Conservation (phyloP, 441 rosid genomes). For the Populus tomentosa region DNA sequence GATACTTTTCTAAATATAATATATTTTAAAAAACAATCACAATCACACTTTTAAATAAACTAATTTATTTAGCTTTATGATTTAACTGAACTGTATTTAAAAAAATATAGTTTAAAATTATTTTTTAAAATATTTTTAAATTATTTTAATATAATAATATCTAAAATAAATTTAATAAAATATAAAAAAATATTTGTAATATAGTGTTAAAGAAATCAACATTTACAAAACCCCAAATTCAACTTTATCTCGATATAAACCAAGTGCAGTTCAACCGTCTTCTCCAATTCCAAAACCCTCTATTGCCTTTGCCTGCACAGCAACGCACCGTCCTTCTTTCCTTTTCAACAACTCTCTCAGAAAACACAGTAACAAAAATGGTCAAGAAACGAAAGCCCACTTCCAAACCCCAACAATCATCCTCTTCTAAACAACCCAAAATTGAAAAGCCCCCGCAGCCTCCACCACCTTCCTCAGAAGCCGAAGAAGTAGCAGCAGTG, state of each 20-base stretch:
- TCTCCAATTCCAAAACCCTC: not conserved
- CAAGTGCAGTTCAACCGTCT: not conserved
- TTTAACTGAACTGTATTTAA: too few species aligned
- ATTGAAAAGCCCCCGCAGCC: not conserved
- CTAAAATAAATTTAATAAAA: too few species aligned
- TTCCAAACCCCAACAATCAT: not conserved
- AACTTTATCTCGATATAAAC: not conserved
- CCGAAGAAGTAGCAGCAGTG: slow-evolving; percentile 30
- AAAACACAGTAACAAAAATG: not conserved
- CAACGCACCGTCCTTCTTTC: not conserved
- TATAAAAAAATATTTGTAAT: too few species aligned
- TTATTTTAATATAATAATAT: too few species aligned
- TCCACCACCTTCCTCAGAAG: slow-evolving; percentile 7
- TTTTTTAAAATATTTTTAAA: too few species aligned
- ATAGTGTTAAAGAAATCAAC: too few species aligned
- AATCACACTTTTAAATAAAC: too few species aligned
- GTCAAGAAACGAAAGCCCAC: not conserved
- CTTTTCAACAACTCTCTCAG: not conserved
- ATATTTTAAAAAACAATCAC: too few species aligned
- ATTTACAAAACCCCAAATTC: too few species aligned
- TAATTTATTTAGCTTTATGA: too few species aligned
- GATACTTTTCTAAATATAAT: too few species aligned
- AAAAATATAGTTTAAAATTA: too few species aligned
- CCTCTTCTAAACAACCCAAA: not conserved
- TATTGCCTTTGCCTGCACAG: not conserved